Evolutionary conservation across 345 rosid genomes (phyloP).

Genomic region (Eucalyptus fibrosa): DNA sequence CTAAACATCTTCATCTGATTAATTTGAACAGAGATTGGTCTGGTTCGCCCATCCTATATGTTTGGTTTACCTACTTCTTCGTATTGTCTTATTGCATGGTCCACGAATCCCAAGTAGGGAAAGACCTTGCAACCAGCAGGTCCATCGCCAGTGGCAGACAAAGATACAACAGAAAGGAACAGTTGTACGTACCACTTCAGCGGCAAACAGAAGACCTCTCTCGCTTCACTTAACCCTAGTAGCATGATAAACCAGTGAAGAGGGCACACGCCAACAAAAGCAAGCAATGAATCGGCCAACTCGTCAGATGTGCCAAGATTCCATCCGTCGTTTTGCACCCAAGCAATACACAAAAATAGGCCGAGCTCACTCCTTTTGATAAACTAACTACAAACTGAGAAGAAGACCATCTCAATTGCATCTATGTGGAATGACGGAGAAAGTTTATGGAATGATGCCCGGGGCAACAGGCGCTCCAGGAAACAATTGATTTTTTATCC

Average conservation of each 20-base stretch:
- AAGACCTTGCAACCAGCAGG: neutral
- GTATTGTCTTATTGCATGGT: neutral
- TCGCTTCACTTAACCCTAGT: neutral
- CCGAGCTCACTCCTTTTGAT: neutral
- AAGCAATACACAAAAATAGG: neutral
- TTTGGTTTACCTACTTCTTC: neutral
- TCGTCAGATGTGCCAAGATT: neutral
- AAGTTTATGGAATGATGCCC: neutral
- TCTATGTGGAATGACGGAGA: neutral
- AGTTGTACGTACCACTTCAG: neutral
- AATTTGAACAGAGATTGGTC: neutral
- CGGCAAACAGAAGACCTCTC: neutral
- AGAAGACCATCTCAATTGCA: neutral
- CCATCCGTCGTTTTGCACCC: neutral
- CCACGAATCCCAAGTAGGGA: neutral
- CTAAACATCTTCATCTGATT: neutral
- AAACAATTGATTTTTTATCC: neutral
- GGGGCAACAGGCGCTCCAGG: neutral
- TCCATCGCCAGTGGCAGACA: neutral
- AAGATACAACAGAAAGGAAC: neutral
- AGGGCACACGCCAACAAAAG: neutral
- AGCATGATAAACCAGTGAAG: neutral
- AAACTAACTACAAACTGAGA: neutral
- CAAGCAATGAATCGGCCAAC: neutral
- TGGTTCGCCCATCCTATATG: neutral